phyloP scores from a whole-genome alignment of 805 yeast species.

The Metschnikowia reukaufii region DNA sequence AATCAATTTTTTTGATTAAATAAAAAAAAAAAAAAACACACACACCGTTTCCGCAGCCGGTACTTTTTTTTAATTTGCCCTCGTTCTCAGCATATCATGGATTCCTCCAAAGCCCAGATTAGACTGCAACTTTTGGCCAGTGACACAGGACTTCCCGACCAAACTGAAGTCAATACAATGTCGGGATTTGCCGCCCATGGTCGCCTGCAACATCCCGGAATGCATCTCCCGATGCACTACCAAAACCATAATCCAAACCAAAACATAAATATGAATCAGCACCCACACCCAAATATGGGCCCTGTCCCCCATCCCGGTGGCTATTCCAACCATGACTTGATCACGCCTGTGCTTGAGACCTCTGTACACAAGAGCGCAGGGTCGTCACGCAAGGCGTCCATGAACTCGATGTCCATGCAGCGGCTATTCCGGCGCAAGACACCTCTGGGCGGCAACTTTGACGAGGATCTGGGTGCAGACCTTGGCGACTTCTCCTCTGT shows the following conservation, averaged over 20 bases:
- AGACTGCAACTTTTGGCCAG: constrained; percentile 36
- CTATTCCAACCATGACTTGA: constrained; percentile 27
- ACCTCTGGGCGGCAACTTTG: constrained; percentile 30
- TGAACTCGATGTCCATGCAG: constrained; percentile 39
- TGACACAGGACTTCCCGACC: constrained; percentile 21
- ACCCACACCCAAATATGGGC: constrained; percentile 2
- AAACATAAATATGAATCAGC: too few species aligned
- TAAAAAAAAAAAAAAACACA: too few species aligned
- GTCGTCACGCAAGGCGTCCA: constrained; percentile 35
- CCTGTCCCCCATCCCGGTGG: constrained; percentile 3
- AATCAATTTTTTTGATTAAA: too few species aligned
- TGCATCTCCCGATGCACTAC: constrained; percentile 6
- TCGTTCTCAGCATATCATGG: constrained; percentile 9
- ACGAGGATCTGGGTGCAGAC: constrained; percentile 41
- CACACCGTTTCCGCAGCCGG: too few species aligned
- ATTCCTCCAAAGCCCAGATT: constrained; percentile 23
- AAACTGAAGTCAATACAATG: constrained; percentile 22
- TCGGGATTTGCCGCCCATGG: constrained; percentile 19
- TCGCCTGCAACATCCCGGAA: constrained; percentile 12
- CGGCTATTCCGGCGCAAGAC: constrained; percentile 43
- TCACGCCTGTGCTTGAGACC: constrained; percentile 25
- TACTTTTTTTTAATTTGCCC: not conserved
- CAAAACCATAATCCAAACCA: constrained; percentile 2
- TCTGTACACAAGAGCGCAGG: not conserved
- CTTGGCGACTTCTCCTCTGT: constrained; percentile 31